phyloP scores from a whole-genome alignment of 2,329 filamentous ascomycete species.

The Diplodia seriata region DNA sequence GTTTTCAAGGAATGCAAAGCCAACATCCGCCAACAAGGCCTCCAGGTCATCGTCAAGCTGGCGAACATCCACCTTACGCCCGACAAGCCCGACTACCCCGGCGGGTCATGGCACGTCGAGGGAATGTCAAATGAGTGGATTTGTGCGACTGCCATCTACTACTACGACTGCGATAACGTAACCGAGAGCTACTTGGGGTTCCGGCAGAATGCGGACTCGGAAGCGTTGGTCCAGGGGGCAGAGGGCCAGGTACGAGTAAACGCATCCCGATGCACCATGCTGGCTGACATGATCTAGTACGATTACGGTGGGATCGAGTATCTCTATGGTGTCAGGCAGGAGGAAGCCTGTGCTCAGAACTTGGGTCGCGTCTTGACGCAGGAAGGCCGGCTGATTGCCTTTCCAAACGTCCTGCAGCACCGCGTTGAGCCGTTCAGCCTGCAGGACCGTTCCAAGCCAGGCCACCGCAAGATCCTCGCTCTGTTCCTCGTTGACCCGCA shows the following conservation, averaged over 20 bases:
- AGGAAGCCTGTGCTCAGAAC: constrained; percentile 48
- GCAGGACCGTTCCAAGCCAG: constrained; percentile 57
- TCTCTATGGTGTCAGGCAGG: constrained; percentile 50
- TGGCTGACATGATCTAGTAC: constrained; percentile 39
- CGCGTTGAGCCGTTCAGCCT: constrained; percentile 59
- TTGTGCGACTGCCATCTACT: constrained; percentile 66
- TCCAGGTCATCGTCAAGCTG: constrained; percentile 69
- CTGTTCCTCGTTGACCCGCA: constrained; percentile 67
- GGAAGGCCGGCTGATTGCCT: constrained; percentile 60
- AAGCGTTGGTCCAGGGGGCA: constrained; percentile 26
- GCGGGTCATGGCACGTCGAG: constrained; percentile 60
- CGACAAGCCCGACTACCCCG: constrained; percentile 60
- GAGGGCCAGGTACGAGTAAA: not conserved
- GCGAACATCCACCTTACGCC: constrained; percentile 64
- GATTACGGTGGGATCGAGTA: constrained; percentile 47
- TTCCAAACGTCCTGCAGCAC: constrained; percentile 63
- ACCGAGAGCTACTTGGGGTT: constrained; percentile 61
- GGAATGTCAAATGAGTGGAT: constrained; percentile 65
- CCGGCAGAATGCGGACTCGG: constrained; percentile 44
- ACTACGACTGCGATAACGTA: constrained; percentile 66
- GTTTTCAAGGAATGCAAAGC: not conserved
- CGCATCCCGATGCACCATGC: constrained; percentile 34
- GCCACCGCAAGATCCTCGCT: constrained; percentile 63
- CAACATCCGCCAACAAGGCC: constrained; percentile 44
- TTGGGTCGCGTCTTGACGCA: constrained; percentile 58